Percentiles rank a stretch among this genome's conserved stretches.
Conservation (phyloP, 2,329 filamentous ascomycete genomes). For the Pezicula neosporulosa region DNA sequence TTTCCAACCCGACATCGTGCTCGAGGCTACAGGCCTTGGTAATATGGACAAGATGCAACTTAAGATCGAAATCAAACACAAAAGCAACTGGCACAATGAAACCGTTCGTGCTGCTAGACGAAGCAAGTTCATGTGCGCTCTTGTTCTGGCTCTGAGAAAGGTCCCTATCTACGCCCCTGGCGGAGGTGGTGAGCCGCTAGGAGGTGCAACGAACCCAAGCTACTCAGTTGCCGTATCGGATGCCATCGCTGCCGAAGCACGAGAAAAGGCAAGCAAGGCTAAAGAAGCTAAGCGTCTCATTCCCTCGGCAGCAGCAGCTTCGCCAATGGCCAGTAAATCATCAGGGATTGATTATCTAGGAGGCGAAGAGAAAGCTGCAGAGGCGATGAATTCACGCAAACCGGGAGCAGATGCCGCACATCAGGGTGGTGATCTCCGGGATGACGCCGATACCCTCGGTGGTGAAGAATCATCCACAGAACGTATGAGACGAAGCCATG, state of each 20-base stretch:
- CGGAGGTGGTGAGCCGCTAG: slow-evolving; percentile 60
- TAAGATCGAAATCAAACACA: slow-evolving; percentile 82
- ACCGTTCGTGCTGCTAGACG: slow-evolving; percentile 74
- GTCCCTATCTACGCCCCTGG: slow-evolving; percentile 83
- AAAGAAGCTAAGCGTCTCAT: slow-evolving; percentile 67
- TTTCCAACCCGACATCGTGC: slow-evolving; percentile 79
- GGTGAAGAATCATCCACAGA: not conserved
- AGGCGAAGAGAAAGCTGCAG: slow-evolving; percentile 7
- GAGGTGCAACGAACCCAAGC: slow-evolving; percentile 69
- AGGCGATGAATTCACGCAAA: slow-evolving; percentile 11
- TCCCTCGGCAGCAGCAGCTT: slow-evolving; percentile 34
- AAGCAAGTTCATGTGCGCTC: slow-evolving; percentile 95
- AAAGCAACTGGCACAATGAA: slow-evolving; percentile 90
- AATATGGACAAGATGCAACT: slow-evolving; percentile 87
- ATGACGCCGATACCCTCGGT: slow-evolving; percentile 12
- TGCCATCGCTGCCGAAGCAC: slow-evolving; percentile 59
- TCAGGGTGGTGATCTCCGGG: slow-evolving; percentile 29
- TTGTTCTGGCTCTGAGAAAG: slow-evolving; percentile 80
- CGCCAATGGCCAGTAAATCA: not conserved
- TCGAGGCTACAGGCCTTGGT: slow-evolving; percentile 75
- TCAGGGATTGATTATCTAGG: slow-evolving; percentile 10
- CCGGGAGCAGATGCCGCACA: slow-evolving; percentile 38
- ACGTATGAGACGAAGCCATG: slow-evolving; percentile 11
- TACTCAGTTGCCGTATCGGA: slow-evolving; percentile 79
- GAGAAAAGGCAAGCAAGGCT: slow-evolving; percentile 53